These are phyloP conservation scores for Agaricus blazei DNA, from an alignment of 768 basidiomycete species.

Conservation along the genomic window DNA sequence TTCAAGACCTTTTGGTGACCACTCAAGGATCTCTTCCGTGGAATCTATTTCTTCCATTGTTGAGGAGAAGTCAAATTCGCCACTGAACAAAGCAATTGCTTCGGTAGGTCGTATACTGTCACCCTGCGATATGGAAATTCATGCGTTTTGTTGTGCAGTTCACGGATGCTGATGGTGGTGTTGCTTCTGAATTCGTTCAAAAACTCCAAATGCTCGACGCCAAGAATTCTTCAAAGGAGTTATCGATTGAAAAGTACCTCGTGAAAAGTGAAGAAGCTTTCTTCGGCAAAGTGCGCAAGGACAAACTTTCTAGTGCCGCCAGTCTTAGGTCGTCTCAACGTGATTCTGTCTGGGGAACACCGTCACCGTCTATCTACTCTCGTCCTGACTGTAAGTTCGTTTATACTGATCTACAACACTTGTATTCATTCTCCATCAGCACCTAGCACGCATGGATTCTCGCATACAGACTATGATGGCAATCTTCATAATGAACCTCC, in stretches of 20 bases:
- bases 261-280: conserved; percentile 90
- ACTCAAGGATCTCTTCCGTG: conserved; percentile 78
- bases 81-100: conserved; percentile 89
- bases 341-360: conserved; percentile 80
- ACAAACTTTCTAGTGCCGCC: conserved; percentile 79
- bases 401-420: neutral
- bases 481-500: conserved; percentile 42
- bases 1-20: conserved; percentile 69
- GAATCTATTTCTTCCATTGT: conserved; percentile 91
- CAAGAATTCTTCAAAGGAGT: conserved; percentile 85
- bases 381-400: conserved; percentile 66
- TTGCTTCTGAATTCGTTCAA: conserved; percentile 84
- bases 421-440: conserved; percentile 20
- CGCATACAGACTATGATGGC: conserved; percentile 37
- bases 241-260: conserved; percentile 90
- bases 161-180: conserved; percentile 90
- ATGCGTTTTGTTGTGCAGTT: conserved; percentile 45
- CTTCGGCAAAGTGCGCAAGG: conserved; percentile 86
- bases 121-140: conserved; percentile 1
- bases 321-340: conserved; percentile 74
- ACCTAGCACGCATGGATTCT: conserved; percentile 49
- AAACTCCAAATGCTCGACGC: conserved; percentile 73
- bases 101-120: conserved; percentile 45
- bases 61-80: conserved; percentile 86
- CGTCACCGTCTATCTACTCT: conserved; percentile 58